phyloP scores from a whole-genome alignment of 805 yeast species.

The Wickerhamiella dianesei region DNA sequence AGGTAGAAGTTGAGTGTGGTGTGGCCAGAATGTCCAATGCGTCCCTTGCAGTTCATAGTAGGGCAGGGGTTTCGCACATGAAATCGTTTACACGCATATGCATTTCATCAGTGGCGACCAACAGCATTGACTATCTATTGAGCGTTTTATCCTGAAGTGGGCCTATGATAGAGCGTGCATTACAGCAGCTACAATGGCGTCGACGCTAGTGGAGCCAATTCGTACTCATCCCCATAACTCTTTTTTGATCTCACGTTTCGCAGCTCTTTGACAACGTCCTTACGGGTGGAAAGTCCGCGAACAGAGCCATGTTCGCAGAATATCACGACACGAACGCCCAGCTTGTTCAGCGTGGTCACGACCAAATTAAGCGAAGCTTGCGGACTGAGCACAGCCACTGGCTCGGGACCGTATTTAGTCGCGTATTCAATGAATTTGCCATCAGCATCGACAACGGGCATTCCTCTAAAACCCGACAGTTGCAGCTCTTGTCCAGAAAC shows the following conservation, averaged over 20 bases:
- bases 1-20: neutral
- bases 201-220: neutral
- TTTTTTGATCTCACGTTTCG: neutral
- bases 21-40: neutral
- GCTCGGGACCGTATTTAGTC: slow-evolving; percentile 11
- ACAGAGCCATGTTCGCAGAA: slow-evolving; percentile 9
- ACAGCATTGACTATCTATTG: neutral
- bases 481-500: neutral
- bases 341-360: slow-evolving; percentile 6
- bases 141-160: neutral
- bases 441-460: slow-evolving; percentile 12
- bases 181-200: neutral
- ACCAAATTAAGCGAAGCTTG: slow-evolving; percentile 10
- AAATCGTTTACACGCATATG: neutral
- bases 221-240: neutral
- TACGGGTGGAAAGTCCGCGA: slow-evolving; percentile 11
- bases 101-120: too few relatives aligned
- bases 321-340: slow-evolving; percentile 15
- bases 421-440: slow-evolving; percentile 8
- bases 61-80: neutral
- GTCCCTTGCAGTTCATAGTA: neutral
- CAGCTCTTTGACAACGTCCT: slow-evolving; percentile 10
- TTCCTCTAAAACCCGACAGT: slow-evolving; percentile 3
- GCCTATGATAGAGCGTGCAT: neutral
- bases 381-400: slow-evolving; percentile 10